Percentiles rank a stretch among this genome's conserved stretches.
Conservation (phyloP, 169 alveolate genomes). For the Cryptosporidium canis region DNA sequence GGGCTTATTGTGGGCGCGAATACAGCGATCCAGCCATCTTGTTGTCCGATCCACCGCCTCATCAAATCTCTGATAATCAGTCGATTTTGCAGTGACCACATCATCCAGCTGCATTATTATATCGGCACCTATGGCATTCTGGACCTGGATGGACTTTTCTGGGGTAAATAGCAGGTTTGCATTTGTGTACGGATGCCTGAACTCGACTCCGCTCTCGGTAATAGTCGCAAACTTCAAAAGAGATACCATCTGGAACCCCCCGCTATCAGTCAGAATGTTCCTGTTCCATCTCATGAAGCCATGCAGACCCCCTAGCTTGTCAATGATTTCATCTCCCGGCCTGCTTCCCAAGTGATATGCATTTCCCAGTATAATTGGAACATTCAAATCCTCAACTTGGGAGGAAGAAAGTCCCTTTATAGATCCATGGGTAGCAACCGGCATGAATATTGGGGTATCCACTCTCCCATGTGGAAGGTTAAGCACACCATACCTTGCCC, state of each 20-base stretch:
- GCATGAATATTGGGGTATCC: constrained; percentile 97
- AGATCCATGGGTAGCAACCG: constrained; percentile 98
- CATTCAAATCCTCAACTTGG: constrained; percentile 84
- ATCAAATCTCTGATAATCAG: constrained; percentile 75
- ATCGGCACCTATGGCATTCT: constrained; percentile 96
- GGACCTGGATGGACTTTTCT: constrained; percentile 92
- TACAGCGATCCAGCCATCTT: constrained; percentile 97
- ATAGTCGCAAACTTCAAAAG: constrained; percentile 86
- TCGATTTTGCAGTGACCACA: constrained; percentile 88
- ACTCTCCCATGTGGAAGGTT: constrained; percentile 95
- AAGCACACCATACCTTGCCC: constrained; percentile 93
- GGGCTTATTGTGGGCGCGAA: constrained; percentile 91
- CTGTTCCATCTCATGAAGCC: constrained; percentile 92
- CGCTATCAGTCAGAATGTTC: constrained; percentile 96
- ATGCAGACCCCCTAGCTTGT: constrained; percentile 92
- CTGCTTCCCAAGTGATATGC: constrained; percentile 96
- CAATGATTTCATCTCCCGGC: constrained; percentile 93
- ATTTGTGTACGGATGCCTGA: constrained; percentile 86
- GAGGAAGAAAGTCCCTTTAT: constrained; percentile 88
- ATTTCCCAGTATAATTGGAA: constrained; percentile 91
- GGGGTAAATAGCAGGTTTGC: constrained; percentile 92
- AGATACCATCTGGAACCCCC: constrained; percentile 97
- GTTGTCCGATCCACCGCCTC: constrained; percentile 89
- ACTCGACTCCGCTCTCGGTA: constrained; percentile 95
- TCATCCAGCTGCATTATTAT: constrained; percentile 98